Evolutionary conservation across 2,329 filamentous ascomycete species (phyloP), one percentile per base, ranked within the genome.

Genomic region (Mariannaea sp.): DNA sequence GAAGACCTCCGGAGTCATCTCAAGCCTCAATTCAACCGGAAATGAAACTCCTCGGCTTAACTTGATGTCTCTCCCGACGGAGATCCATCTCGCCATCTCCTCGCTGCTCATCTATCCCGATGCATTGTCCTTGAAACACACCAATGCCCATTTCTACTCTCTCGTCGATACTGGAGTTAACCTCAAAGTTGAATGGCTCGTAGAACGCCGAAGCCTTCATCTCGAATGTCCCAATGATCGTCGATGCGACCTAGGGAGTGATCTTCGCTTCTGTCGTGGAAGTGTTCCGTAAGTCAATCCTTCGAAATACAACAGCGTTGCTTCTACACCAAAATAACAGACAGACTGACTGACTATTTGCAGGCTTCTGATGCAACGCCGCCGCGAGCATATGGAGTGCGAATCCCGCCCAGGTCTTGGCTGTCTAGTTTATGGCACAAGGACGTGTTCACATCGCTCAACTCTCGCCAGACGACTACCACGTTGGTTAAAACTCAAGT

Each of bases 61-160:
- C 1, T 44, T 86, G 27, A 74, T 78, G 67, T 69, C 71, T 13
- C 73, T 90, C 2, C 87, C 87, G 2, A 75, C 83, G 1, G 87
- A 90, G 63, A 75, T 90, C n/a, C 87, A 89, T 60, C 68, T 87
- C 1, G 76, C 83, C 43, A 85, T 90, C 49, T 75, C 81, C 26
- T 67, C 76, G 9, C 74, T 82, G 48, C 81, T 90, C 53, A 80
- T 80, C 26, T 90, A 90, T 56, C 87, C 87, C 0, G 87, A 90
- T 57, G 87, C 87, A 0, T 77, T 90, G 1, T 86, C 86, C 0
- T 73, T 90, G 13, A 89, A 89, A 65, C 86, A 89, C 66, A 81
- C 81, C 16, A 84, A 74, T 65, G 78, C 79, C 53, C 77, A 87
- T 65, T 86, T 90, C 68, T 86, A 85, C 71, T 64, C 69, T 41